These are phyloP conservation scores for Pestalotiopsis fici DNA, from an alignment of 2,329 filamentous ascomycete genomes.

Conservation along the genomic window DNA sequence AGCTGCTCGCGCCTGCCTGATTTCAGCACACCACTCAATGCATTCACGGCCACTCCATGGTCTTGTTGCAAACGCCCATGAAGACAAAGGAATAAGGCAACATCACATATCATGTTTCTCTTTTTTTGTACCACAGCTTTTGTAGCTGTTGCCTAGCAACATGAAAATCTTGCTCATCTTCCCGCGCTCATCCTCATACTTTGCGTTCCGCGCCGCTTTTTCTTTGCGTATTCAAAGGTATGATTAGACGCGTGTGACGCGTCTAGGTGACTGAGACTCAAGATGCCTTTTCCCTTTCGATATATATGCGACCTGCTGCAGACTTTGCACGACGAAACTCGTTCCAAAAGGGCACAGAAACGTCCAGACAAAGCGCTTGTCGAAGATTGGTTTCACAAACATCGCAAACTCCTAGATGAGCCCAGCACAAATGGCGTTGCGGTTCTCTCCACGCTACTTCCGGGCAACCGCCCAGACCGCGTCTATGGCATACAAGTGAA, in stretches of 20 bases:
- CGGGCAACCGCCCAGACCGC: slow-evolving; percentile 74
- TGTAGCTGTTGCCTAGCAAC: neutral
- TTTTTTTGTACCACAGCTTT: neutral
- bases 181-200: neutral
- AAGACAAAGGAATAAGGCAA: neutral
- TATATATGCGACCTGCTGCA: slow-evolving; percentile 75
- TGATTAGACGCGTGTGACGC: neutral
- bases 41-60: neutral
- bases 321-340: slow-evolving; percentile 52
- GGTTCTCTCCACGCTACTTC: slow-evolving; percentile 74
- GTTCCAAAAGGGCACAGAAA: slow-evolving; percentile 32
- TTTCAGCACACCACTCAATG: neutral
- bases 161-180: neutral
- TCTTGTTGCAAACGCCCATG: neutral
- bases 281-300: slow-evolving; percentile 64
- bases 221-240: neutral
- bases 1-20: slow-evolving; percentile 5
- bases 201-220: neutral
- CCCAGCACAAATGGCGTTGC: slow-evolving; percentile 60
- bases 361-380: slow-evolving; percentile 39
- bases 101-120: neutral
- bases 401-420: slow-evolving; percentile 60
- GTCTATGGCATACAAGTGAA: slow-evolving; percentile 71
- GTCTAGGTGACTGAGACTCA: neutral
- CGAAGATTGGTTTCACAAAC: slow-evolving; percentile 67